These are phyloP conservation scores for Fusarium buxicola DNA, from an alignment of 2,329 filamentous ascomycete species.

Conservation along the genomic window DNA sequence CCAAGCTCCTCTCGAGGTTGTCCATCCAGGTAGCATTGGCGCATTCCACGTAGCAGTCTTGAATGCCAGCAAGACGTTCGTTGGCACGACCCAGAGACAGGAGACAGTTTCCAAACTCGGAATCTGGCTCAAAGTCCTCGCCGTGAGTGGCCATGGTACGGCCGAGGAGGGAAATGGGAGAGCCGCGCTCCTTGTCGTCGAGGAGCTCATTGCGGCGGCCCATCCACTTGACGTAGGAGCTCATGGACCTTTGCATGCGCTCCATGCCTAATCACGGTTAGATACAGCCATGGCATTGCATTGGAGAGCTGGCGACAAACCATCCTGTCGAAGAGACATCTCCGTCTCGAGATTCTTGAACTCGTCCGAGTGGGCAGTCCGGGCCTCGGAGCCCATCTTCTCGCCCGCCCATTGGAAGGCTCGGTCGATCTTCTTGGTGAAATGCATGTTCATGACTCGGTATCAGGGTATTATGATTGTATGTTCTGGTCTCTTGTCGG, in stretches of 20 bases:
- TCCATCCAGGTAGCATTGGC: conserved; percentile 89
- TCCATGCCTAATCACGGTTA: conserved; percentile 77
- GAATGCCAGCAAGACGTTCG: conserved; percentile 85
- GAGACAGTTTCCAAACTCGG: conserved; percentile 90
- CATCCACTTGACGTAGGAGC: conserved; percentile 86
- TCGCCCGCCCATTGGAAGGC: conserved; percentile 99
- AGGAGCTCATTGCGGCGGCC: conserved; percentile 82
- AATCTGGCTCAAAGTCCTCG: conserved; percentile 91
- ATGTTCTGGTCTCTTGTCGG: conserved; percentile 24
- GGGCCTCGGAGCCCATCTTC: conserved; percentile 92
- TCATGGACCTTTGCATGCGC: conserved; percentile 87
- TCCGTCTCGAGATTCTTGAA: conserved; percentile 91
- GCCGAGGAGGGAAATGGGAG: conserved; percentile 83
- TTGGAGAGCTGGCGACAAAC: conserved; percentile 64
- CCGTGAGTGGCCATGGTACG: conserved; percentile 89
- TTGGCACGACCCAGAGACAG: conserved; percentile 84
- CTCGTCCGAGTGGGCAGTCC: conserved; percentile 87
- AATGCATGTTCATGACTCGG: conserved; percentile 58
- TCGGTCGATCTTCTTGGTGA: conserved; percentile 89
- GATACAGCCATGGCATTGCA: neutral
- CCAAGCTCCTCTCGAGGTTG: conserved; percentile 86
- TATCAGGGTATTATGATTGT: conserved; percentile 13
- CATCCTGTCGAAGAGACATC: conserved; percentile 89
- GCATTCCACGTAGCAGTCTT: conserved; percentile 83
- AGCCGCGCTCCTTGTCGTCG: conserved; percentile 88